A percentile compares a stretch with the other conserved stretches of the same genome.
Evolutionary conservation across 768 basidiomycete genomes (phyloP).

Genomic region (Kwoniella sp.): DNA sequence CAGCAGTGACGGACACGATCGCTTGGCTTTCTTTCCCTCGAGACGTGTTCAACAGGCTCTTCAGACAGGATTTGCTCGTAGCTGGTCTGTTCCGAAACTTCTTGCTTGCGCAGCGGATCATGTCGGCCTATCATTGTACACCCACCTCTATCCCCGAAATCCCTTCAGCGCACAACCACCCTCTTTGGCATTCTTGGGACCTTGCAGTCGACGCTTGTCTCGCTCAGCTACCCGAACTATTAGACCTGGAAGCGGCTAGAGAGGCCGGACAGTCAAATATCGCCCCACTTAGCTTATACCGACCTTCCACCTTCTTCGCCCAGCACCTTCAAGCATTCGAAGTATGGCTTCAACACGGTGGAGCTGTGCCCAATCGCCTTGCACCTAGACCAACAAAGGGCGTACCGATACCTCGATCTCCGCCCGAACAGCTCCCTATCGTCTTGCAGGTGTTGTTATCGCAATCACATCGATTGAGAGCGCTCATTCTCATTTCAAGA

Average conservation of each 20-base stretch:
- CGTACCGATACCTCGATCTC: conserved; percentile 68
- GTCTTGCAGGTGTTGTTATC: conserved; percentile 96
- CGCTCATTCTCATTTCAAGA: conserved; percentile 91
- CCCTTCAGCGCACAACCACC: conserved; percentile 94
- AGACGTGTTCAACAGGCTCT: conserved; percentile 88
- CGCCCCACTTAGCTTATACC: conserved; percentile 61
- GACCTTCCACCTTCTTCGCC: conserved; percentile 88
- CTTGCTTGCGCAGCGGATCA: conserved; percentile 92
- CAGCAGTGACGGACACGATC: conserved; percentile 97
- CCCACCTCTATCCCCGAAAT: conserved; percentile 90
- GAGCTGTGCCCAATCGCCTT: conserved; percentile 52
- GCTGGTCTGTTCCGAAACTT: conserved; percentile 97
- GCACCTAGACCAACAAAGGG: conserved; percentile 30
- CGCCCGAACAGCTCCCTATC: conserved; percentile 95
- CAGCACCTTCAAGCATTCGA: conserved; percentile 97
- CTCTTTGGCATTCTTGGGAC: conserved; percentile 97
- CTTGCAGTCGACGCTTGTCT: conserved; percentile 92
- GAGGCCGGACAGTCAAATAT: conserved; percentile 29
- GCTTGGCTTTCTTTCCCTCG: conserved; percentile 97
- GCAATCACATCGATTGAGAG: conserved; percentile 91
- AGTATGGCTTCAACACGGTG: conserved; percentile 95
- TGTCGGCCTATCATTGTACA: conserved; percentile 97
- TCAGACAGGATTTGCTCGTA: conserved; percentile 91
- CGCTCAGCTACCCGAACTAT: conserved; percentile 83
- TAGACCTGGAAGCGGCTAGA: conserved; percentile 48